These are phyloP conservation scores for Melampsora occidentalis DNA, from an alignment of 1,284 basidiomycete genomes.

Conservation along the genomic window DNA sequence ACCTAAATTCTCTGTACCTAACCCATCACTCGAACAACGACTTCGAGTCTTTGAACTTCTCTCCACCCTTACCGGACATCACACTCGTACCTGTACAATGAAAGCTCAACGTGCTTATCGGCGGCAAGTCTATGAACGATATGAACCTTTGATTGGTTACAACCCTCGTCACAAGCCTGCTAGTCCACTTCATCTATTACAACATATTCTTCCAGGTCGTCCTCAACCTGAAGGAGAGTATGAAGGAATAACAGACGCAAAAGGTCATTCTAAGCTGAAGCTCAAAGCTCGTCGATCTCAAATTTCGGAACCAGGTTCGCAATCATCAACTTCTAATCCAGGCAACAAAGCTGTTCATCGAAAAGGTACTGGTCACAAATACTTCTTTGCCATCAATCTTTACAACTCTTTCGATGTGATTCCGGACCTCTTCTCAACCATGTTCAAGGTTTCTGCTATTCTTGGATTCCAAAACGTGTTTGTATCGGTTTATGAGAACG, in stretches of 20 bases:
- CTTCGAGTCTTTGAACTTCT: slow-evolving; percentile 78
- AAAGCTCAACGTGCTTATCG: slow-evolving; percentile 75
- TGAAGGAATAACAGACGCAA: slow-evolving; percentile 57
- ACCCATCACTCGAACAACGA: slow-evolving; percentile 64
- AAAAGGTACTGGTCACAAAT: slow-evolving; percentile 68
- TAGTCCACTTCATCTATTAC: slow-evolving; percentile 63
- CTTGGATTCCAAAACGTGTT: slow-evolving; percentile 93
- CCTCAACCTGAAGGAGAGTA: slow-evolving; percentile 51
- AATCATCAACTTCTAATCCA: slow-evolving; percentile 50
- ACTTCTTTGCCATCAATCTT: slow-evolving; percentile 95
- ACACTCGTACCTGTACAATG: slow-evolving; percentile 81
- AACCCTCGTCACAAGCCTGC: slow-evolving; percentile 56
- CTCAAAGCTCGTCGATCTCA: slow-evolving; percentile 34
- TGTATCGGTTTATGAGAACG: slow-evolving; percentile 96
- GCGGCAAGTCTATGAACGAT: slow-evolving; percentile 78
- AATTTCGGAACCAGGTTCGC: slow-evolving; percentile 44
- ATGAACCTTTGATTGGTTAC: slow-evolving; percentile 75
- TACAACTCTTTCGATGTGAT: slow-evolving; percentile 84
- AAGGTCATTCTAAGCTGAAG: slow-evolving; percentile 55
- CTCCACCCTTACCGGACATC: slow-evolving; percentile 77
- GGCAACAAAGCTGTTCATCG: slow-evolving; percentile 41
- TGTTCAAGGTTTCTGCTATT: slow-evolving; percentile 82
- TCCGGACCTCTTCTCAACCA: slow-evolving; percentile 89
- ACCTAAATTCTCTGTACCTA: slow-evolving; percentile 30
- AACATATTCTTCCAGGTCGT: slow-evolving; percentile 54